Evolutionary conservation across 148 eudicot genomes (phyloP), one percentile per base, ranked within the genome.

Genomic region (Camellia sinensis): DNA sequence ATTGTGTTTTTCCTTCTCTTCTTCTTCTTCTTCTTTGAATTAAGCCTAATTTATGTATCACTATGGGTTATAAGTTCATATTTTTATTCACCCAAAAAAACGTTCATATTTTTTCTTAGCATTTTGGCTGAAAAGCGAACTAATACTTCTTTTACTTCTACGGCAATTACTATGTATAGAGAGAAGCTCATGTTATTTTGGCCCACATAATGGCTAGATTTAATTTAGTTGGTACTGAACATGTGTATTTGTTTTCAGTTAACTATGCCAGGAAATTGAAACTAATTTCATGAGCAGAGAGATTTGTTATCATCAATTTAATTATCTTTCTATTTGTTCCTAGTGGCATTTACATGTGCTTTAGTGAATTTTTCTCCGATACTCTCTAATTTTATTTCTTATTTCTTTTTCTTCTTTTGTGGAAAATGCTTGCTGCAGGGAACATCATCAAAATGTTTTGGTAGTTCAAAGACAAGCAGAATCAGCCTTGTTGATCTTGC

Each of bases 401-500:
- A 59, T 46, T 11, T 62, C 1, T 40, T 19, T 46, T 4, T 54
- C 12, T 70, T 5, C 7, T 48, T 15, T 64, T 75, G 18, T 71
- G 40, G 56, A 62, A 79, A 54, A 61, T 52, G 22, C 22, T 46
- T 66, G 72, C 72, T 13, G 43, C 91, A 96, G 98, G 97, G 89
- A 60, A 82, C 84, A 29, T 76, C 91, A 71, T 88, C 99, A 81
- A 88, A 83, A 85, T 86, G 91, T 84, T 88, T 95, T 85, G 91
- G 91, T 83, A 93, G 90, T 82, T 93, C 98, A 77, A 93, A 87
- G 85, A 90, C 93, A 50, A 93, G 98, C 87, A 86, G 97, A 83
- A 95, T 95, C 78, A 89, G 85, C 84, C 87, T 97, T 6, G 80
- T 97, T 76, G 99, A 94, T 85, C 94, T 97, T 73, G 99, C 95